Evolutionary conservation across 2,329 filamentous ascomycete genomes (phyloP), one percentile per base, ranked within the genome.

Genomic region (Proliferodiscus dingleyae): DNA sequence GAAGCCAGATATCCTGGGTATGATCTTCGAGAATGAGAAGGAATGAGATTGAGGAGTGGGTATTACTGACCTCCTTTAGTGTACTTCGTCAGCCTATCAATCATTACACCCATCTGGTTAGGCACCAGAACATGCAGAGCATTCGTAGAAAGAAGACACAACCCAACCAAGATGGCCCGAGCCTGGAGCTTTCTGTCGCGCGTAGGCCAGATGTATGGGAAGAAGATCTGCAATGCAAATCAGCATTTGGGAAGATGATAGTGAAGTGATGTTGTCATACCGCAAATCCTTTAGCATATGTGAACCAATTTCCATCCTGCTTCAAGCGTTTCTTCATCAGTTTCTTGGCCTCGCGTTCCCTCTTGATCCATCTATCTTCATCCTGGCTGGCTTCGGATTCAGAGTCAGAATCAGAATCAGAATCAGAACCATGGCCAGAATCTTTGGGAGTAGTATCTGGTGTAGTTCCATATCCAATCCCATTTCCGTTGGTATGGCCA

Each of bases 141-240:
- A 53, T 90, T 88, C 45, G 82, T 78, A 41, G 73, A 69, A n/a
- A 89, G 63, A 18, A 93, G 71, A 54, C 85, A 85, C 1, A 86
- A 34, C 0, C 77, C 75, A 36, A 93, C 82, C 3, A 86, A 71
- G 9, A 77, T 68, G 16, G 86, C 77, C 43, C 82, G 81, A 15
- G 85, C 63, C 61, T 93, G 87, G 15, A 93, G 74, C 11, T 68
- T 64, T 43, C 71, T 74, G 57, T 85, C 78, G 33, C 81, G 75
- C 41, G 79, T 75, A 1, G 89, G 89, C 80, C 86, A 90, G 16
- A 95, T 71, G 59, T 89, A 87, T 0, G 87, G 87, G 22, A 90
- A 70, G 62, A 95, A 84, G 28, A 91, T 68, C 78, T 83, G 18
- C 10, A 4, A 16, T 15, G 19, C 13, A 26, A 21, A 21, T 52